A percentile compares a stretch with the other conserved stretches of the same genome.
Evolutionary conservation across 805 yeast genomes (phyloP).

Genomic region (Pichia sporocuriosa): DNA sequence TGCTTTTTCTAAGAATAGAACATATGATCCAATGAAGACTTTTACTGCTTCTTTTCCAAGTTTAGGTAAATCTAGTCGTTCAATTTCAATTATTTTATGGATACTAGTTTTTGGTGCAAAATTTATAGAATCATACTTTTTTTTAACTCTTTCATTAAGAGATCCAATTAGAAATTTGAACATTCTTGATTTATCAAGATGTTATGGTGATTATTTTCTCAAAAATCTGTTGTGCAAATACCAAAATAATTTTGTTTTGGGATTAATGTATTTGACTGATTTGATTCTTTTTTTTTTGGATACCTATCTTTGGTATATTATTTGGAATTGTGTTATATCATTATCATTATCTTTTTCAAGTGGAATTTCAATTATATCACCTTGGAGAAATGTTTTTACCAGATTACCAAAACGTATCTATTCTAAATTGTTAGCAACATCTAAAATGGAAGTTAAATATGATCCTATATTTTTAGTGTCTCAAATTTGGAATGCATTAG

Average conservation of each 20-base stretch:
- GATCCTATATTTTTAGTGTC: constrained; percentile 36
- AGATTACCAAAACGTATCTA: constrained; percentile 45
- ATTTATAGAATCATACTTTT: constrained; percentile 47
- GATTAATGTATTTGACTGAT: constrained; percentile 38
- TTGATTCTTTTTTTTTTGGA: constrained; percentile 46
- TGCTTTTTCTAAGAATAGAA: constrained; percentile 18
- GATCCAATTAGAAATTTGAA: constrained; percentile 46
- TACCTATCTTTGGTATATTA: constrained; percentile 52
- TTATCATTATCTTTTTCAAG: constrained; percentile 42
- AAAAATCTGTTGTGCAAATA: constrained; percentile 37
- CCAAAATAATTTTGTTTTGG: constrained; percentile 37
- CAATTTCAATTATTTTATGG: constrained; percentile 43
- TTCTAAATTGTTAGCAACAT: constrained; percentile 39
- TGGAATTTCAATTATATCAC: constrained; percentile 50
- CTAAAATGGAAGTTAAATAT: constrained; percentile 39
- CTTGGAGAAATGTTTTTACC: constrained; percentile 51
- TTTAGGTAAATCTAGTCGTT: constrained; percentile 32
- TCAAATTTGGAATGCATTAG: constrained; percentile 49
- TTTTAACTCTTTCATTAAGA: constrained; percentile 44
- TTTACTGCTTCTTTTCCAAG: constrained; percentile 40
- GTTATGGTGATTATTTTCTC: constrained; percentile 36
- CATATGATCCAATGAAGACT: constrained; percentile 31
- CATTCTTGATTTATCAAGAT: constrained; percentile 36
- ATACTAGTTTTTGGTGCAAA: constrained; percentile 40
- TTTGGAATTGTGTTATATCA: constrained; percentile 48